Evolutionary conservation across 169 alveolate species (phyloP).

Genomic region (Theileria annulata): DNA sequence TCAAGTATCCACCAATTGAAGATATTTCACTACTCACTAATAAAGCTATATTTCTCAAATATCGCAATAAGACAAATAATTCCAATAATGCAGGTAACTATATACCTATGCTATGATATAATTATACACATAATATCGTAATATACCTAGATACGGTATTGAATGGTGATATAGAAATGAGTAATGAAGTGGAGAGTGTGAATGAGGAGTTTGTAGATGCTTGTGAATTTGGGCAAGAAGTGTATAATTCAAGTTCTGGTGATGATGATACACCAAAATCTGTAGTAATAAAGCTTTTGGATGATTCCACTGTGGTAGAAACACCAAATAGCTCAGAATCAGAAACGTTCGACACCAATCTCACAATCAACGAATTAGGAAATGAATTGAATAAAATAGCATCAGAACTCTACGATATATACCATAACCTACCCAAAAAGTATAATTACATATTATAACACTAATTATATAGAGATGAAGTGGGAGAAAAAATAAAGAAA

Average conservation of each 20-base stretch:
- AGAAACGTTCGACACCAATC: not conserved
- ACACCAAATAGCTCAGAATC: slow-evolving; percentile 8
- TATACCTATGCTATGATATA: too few species aligned
- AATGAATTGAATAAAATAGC: slow-evolving; percentile 7
- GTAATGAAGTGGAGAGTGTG: too few species aligned
- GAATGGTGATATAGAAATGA: too few species aligned
- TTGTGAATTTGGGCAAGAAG: not conserved
- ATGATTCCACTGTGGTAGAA: slow-evolving; percentile 15
- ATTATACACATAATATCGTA: too few species aligned
- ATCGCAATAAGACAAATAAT: not conserved
- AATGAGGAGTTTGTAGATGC: not conserved
- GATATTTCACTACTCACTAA: slow-evolving; percentile 48
- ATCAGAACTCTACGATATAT: not conserved
- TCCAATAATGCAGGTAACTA: not conserved
- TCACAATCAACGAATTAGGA: not conserved
- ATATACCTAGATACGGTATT: too few species aligned
- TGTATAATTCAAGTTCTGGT: not conserved
- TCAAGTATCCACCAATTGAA: slow-evolving; percentile 66
- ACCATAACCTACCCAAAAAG: too few species aligned
- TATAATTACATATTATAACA: too few species aligned
- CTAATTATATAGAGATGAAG: not conserved
- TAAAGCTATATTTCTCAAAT: slow-evolving; percentile 23
- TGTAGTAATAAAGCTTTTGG: slow-evolving; percentile 11
- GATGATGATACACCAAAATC: slow-evolving; percentile 25
- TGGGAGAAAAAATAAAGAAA: not conserved